Evolutionary conservation across 345 rosid genomes (phyloP), one percentile per base, ranked within the genome.

Genomic region (Populus simonii): DNA sequence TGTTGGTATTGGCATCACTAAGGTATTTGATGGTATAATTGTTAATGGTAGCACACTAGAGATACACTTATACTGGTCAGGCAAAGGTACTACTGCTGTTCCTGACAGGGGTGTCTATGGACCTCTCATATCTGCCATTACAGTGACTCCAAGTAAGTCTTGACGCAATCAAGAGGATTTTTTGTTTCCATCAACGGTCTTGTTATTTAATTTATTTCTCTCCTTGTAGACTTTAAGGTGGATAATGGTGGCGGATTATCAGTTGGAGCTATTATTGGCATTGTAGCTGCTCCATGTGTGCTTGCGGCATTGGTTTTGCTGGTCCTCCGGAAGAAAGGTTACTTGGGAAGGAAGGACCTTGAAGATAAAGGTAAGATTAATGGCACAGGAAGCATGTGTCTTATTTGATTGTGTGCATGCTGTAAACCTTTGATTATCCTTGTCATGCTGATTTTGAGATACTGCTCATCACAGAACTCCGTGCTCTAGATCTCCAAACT

Each of bases 51-150:
- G 86, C 83, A 93, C 99, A 33, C 25, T 95, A 78, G 94, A 92
- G 88, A 87, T 96, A 75, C 92, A 83, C 80, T 84, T 93, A 57
- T 83, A 83, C 45, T 96, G 99, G 99, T 23, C 83, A 23, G 97
- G 99, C 10, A 91, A 88, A 89, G 98, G 99, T 67, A 92, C 98
- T 22, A 87, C 72, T 25, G 80, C 89, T 7, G 38, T 95, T 78
- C 99, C 99, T 10, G 78, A 66, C 4, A 74, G 93, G 74, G 93
- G 92, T 49, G 89, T 84, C 66, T 89, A 93, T 73, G 99, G 98
- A 38, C 99, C 99, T 78, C 94, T 96, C 69, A 89, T 96, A 79
- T 91, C 94, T 15, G 99, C 90, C 59, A 90, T 90, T 72, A 79
- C 91, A 18, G 81, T 96, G 59, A 90, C 92, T 69, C 93, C 94